Percentiles rank a stretch among this genome's conserved stretches.
Evolutionary conservation across 2,329 filamentous ascomycete genomes (phyloP).

Genomic region (Diaporthe longicolla): DNA sequence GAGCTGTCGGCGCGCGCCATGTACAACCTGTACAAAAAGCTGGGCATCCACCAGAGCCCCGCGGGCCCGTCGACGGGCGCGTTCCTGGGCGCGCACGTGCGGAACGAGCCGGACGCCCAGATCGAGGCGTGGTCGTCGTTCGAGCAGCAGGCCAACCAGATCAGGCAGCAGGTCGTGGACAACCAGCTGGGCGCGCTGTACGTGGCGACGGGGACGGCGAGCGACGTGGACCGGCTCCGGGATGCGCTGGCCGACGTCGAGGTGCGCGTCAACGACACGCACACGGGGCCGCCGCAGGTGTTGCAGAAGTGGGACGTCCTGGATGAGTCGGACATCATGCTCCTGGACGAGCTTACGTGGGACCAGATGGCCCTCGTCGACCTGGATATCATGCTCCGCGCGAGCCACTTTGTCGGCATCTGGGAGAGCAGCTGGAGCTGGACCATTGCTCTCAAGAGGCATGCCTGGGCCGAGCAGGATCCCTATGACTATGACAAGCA

Average conservation of each 20-base stretch:
- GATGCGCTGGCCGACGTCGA: slow-evolving; percentile 13
- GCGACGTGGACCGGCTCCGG: slow-evolving; percentile 35
- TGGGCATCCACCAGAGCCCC: slow-evolving; percentile 35
- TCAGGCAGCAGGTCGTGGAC: slow-evolving; percentile 31
- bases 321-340: slow-evolving; percentile 38
- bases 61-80: slow-evolving; percentile 10
- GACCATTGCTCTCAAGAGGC: slow-evolving; percentile 41
- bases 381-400: slow-evolving; percentile 41
- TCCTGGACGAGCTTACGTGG: slow-evolving; percentile 40
- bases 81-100: slow-evolving; percentile 41
- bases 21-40: slow-evolving; percentile 36
- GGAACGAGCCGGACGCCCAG: slow-evolving; percentile 38
- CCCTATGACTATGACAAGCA: slow-evolving; percentile 33
- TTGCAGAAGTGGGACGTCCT: slow-evolving; percentile 42
- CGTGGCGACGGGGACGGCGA: slow-evolving; percentile 42
- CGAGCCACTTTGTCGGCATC: slow-evolving; percentile 41
- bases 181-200: slow-evolving; percentile 39
- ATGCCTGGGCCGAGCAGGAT: slow-evolving; percentile 31
- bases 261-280: slow-evolving; percentile 33
- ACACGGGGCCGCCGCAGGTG: slow-evolving; percentile 19
- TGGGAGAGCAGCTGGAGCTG: slow-evolving; percentile 43
- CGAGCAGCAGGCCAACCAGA: slow-evolving; percentile 23
- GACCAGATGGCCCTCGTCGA: slow-evolving; percentile 42
- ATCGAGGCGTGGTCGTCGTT: slow-evolving; percentile 39
- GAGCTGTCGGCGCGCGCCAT: slow-evolving; percentile 39